phyloP scores from a whole-genome alignment of 148 eudicot species.

The Rheum nobile region DNA sequence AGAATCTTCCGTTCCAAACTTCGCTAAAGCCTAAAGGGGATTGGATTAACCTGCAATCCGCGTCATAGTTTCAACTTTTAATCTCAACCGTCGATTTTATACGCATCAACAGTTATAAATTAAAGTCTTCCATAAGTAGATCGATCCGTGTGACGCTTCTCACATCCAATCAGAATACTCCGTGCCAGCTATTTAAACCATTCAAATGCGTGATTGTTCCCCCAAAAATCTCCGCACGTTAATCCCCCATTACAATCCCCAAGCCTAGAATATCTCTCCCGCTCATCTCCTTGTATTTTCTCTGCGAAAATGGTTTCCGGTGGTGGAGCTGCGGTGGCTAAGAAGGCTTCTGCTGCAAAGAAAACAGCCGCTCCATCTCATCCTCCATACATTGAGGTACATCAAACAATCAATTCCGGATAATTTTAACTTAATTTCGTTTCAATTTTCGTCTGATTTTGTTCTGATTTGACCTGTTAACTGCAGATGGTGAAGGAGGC shows the following conservation, averaged over 20 bases:
- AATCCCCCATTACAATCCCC: background rate
- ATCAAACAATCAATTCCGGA: background rate
- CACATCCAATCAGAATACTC: constrained; percentile 7
- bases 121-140: background rate
- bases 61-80: background rate
- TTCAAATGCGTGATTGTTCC: background rate
- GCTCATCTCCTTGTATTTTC: background rate
- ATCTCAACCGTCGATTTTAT: background rate
- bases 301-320: constrained; percentile 18
- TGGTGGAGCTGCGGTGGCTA: constrained; percentile 8
- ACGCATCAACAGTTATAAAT: background rate
- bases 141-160: background rate
- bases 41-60: background rate
- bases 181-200: constrained; percentile 9
- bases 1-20: background rate
- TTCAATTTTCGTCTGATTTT: background rate
- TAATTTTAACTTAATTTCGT: background rate
- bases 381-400: constrained; percentile 34
- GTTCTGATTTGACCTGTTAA: background rate
- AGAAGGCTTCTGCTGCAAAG: constrained; percentile 25
- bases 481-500: constrained; percentile 71
- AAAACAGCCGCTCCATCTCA: constrained; percentile 24
- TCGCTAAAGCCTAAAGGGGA: background rate
- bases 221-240: background rate
- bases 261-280: background rate